Evolutionary conservation across 768 basidiomycete species (phyloP).

Genomic region (Leccinum uliginosum): DNA sequence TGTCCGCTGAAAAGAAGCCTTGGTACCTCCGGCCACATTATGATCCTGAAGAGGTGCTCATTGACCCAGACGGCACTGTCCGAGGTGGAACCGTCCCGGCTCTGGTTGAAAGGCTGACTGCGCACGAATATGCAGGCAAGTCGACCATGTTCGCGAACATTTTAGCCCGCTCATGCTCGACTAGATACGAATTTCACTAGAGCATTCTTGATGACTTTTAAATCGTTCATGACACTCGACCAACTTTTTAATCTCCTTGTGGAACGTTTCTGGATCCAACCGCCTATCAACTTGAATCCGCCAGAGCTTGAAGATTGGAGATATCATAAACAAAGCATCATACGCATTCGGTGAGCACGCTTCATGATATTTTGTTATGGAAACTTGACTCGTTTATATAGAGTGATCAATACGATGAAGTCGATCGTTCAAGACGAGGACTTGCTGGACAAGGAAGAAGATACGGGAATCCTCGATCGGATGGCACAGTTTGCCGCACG

Average conservation of each 20-base stretch:
- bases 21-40: conserved; percentile 61
- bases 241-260: conserved; percentile 53
- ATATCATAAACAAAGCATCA: conserved; percentile 51
- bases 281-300: conserved; percentile 42
- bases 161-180: conserved; percentile 1
- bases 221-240: conserved; percentile 56
- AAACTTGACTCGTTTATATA: conserved; percentile 16
- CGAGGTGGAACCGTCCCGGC: conserved; percentile 59
- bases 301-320: conserved; percentile 52
- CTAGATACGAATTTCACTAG: conserved; percentile 53
- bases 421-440: conserved; percentile 55
- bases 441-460: conserved; percentile 52
- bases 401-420: conserved; percentile 64
- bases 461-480: conserved; percentile 45
- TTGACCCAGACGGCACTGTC: conserved; percentile 60
- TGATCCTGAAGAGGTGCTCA: conserved; percentile 51
- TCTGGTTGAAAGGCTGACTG: conserved; percentile 61
- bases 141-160: background rate
- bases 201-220: conserved; percentile 68
- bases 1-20: conserved; percentile 43
- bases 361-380: background rate
- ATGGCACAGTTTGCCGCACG: conserved; percentile 50
- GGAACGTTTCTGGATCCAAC: conserved; percentile 51
- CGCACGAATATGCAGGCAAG: conserved; percentile 58
- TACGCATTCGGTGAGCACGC: conserved; percentile 50